These are phyloP conservation scores for Leptographium wingfieldii DNA, from an alignment of 2,329 filamentous ascomycete genomes.

Conservation along the genomic window DNA sequence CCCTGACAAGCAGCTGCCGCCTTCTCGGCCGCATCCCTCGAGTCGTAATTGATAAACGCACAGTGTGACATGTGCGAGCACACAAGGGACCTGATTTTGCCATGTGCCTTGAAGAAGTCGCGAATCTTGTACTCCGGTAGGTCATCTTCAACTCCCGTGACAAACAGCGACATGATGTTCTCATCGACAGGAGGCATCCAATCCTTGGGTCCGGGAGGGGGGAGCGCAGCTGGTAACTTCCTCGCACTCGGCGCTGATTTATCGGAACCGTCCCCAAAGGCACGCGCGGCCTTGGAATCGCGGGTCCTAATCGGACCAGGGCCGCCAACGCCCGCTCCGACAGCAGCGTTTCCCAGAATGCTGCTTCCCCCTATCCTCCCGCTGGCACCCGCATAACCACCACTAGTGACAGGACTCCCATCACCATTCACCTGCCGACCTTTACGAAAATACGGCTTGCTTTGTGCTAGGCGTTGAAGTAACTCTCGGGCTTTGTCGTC, in stretches of 20 bases:
- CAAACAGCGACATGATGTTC: slow-evolving; percentile 84
- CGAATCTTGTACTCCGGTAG: slow-evolving; percentile 85
- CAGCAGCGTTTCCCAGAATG: slow-evolving; percentile 28
- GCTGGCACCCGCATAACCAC: slow-evolving; percentile 17
- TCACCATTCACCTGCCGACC: slow-evolving; percentile 60
- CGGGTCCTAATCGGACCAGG: slow-evolving; percentile 71
- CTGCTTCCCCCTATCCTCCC: slow-evolving; percentile 8
- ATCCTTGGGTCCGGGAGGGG: slow-evolving; percentile 73
- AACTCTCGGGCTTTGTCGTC: slow-evolving; percentile 93
- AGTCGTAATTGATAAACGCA: slow-evolving; percentile 90
- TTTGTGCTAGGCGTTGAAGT: slow-evolving; percentile 70
- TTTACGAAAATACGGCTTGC: slow-evolving; percentile 91
- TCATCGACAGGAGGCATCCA: slow-evolving; percentile 72
- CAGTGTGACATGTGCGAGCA: slow-evolving; percentile 97
- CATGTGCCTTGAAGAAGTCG: slow-evolving; percentile 78
- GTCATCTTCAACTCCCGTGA: slow-evolving; percentile 93
- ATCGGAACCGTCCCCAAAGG: slow-evolving; percentile 32
- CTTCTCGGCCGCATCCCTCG: slow-evolving; percentile 69
- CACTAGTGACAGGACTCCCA: slow-evolving; percentile 25
- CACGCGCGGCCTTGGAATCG: slow-evolving; percentile 41
- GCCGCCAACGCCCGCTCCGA: slow-evolving; percentile 46
- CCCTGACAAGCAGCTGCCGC: slow-evolving; percentile 80
- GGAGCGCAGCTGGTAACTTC: slow-evolving; percentile 52
- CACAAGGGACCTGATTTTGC: slow-evolving; percentile 81
- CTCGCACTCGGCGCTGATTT: slow-evolving; percentile 31